These are phyloP conservation scores for Solanum chmielewskii DNA, from an alignment of 257 asterid genomes.

Conservation along the genomic window DNA sequence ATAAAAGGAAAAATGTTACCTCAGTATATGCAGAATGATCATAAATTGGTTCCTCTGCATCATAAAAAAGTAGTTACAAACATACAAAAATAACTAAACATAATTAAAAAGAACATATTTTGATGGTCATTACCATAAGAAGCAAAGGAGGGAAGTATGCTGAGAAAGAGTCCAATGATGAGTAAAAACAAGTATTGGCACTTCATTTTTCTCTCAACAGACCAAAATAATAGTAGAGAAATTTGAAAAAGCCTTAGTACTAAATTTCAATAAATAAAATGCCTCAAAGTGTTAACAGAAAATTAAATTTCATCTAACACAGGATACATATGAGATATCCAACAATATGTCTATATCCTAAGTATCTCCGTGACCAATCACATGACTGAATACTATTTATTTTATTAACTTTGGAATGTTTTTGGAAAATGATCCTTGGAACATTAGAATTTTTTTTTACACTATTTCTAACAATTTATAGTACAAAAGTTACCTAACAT, in stretches of 20 bases:
- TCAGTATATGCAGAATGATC: constrained; percentile 27
- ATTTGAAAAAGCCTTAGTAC: not conserved
- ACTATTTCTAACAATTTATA: not conserved
- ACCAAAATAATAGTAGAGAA: not conserved
- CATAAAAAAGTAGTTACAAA: not conserved
- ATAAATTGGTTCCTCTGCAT: constrained; percentile 5
- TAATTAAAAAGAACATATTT: not conserved
- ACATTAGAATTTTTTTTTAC: not conserved
- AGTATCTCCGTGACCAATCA: not conserved
- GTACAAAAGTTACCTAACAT: not conserved
- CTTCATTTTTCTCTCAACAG: not conserved
- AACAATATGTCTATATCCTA: not conserved
- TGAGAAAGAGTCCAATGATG: not conserved
- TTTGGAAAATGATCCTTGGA: not conserved
- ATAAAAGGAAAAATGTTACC: constrained; percentile 3
- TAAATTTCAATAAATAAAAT: not conserved
- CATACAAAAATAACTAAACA: no score
- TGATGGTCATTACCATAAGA: not conserved
- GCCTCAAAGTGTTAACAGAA: not conserved
- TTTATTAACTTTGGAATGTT: not conserved
- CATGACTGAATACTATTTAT: not conserved
- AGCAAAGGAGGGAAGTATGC: not conserved
- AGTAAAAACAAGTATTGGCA: not conserved
- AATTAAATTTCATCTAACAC: not conserved
- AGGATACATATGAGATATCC: not conserved